A percentile compares a stretch with the other conserved stretches of the same genome.
Conservation (phyloP, 352 stramenopile species). For the Phytopythium oedochilum region DNA sequence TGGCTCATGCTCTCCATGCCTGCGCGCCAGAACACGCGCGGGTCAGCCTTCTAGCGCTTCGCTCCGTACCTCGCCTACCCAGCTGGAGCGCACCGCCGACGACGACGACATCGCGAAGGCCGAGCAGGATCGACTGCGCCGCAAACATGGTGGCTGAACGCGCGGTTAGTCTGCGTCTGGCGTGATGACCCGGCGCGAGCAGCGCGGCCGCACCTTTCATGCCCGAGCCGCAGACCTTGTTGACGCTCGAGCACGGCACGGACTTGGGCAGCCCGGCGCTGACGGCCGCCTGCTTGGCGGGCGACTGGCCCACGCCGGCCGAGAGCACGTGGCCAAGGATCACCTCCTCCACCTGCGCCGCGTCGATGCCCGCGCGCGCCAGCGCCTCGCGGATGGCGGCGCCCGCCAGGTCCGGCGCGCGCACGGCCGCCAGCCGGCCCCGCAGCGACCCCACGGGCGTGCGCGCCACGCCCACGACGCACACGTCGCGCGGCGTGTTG, state of each 20-base stretch:
- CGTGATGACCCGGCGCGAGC: neutral
- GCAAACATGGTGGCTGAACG: constrained; percentile 69
- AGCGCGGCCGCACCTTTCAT: constrained; percentile 70
- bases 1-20: constrained; percentile 97
- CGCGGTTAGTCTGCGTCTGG: neutral
- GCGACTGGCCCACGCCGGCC: constrained; percentile 93
- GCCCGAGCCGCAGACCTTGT: constrained; percentile 96
- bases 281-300: constrained; percentile 87
- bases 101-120: constrained; percentile 72
- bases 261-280: constrained; percentile 59
- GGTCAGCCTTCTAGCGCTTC: neutral
- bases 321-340: constrained; percentile 94
- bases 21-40: constrained; percentile 1
- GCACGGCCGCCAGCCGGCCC: constrained; percentile 79
- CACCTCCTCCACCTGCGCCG: constrained; percentile 87
- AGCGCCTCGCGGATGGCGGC: constrained; percentile 75
- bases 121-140: constrained; percentile 86
- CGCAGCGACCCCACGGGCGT: constrained; percentile 93
- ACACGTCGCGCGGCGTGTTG: constrained; percentile 48
- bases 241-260: constrained; percentile 95
- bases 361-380: constrained; percentile 35
- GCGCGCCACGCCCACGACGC: constrained; percentile 93
- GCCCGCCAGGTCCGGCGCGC: constrained; percentile 86
- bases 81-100: constrained; percentile 53
- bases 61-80: no score